Evolutionary conservation across 306 rosid species (phyloP).

Genomic region (Mimosa pudica): DNA sequence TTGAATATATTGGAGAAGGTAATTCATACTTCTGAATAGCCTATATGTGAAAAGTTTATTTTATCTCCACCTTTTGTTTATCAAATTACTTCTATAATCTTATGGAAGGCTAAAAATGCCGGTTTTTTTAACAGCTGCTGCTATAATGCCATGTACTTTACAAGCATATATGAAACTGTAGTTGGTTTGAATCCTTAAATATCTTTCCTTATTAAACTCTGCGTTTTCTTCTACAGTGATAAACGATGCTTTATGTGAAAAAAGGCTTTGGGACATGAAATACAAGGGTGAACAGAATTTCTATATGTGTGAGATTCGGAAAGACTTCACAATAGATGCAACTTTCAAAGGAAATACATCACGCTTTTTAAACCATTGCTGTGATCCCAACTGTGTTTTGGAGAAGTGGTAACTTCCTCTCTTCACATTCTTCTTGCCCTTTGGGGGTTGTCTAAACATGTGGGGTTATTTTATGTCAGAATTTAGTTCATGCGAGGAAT

Average conservation of each 20-base stretch:
- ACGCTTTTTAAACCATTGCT: slow-evolving; percentile 89
- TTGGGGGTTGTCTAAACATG: neutral
- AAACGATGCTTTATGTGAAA: slow-evolving; percentile 77
- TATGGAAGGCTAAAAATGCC: neutral
- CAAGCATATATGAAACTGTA: slow-evolving; percentile 4
- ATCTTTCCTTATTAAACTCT: slow-evolving; percentile 22
- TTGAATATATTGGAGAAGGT: slow-evolving; percentile 98
- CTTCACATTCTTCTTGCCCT: slow-evolving; percentile 9
- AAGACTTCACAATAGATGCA: slow-evolving; percentile 94
- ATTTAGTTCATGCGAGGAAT: neutral
- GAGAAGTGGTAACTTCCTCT: slow-evolving; percentile 71
- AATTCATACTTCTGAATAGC: slow-evolving; percentile 28
- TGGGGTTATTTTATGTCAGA: slow-evolving; percentile 4
- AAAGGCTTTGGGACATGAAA: slow-evolving; percentile 97
- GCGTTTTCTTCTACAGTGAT: slow-evolving; percentile 65
- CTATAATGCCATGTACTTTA: slow-evolving; percentile 7
- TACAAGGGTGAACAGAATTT: slow-evolving; percentile 69
- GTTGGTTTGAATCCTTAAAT: neutral
- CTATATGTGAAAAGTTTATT: neutral
- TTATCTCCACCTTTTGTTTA: slow-evolving; percentile 4
- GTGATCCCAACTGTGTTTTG: slow-evolving; percentile 87
- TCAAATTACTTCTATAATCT: slow-evolving; percentile 5
- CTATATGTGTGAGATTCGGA: slow-evolving; percentile 93
- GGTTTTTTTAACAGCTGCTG: slow-evolving; percentile 6
- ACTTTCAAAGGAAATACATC: slow-evolving; percentile 88